phyloP scores from a whole-genome alignment of 129 eudicot species.

The Ambrosia artemisiifolia region DNA sequence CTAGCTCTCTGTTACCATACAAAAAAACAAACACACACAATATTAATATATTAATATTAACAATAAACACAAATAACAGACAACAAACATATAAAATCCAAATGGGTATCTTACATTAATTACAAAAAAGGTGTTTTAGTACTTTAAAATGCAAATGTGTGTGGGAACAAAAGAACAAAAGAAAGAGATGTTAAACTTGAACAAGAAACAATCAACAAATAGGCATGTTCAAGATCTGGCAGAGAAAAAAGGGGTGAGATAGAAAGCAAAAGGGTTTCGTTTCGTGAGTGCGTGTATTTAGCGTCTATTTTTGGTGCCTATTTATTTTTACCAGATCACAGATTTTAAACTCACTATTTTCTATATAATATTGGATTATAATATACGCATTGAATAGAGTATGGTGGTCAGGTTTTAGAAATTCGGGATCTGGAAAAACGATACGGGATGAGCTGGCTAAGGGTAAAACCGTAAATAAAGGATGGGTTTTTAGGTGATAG shows the following conservation, averaged over 20 bases:
- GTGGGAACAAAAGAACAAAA: constrained; percentile 12
- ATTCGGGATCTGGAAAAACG: constrained; percentile 15
- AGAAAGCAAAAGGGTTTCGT: constrained; percentile 31
- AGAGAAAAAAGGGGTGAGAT: constrained; percentile 32
- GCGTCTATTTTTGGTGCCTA: constrained; percentile 26
- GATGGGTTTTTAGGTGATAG: constrained; percentile 19
- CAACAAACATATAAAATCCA: constrained; percentile 6
- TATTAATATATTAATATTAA: background rate
- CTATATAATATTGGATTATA: background rate
- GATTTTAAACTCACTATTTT: background rate
- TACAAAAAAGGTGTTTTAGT: background rate
- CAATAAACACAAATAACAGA: background rate
- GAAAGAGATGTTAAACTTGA: background rate
- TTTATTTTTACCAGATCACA: constrained; percentile 3
- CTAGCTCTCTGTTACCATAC: constrained; percentile 8
- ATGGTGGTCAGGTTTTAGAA: background rate
- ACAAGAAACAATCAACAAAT: constrained; percentile 27
- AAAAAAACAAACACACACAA: background rate
- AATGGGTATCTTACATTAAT: constrained; percentile 5
- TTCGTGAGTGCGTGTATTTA: constrained; percentile 32
- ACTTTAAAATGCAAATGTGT: constrained; percentile 9
- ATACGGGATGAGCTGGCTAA: constrained; percentile 20
- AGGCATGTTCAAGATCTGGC: constrained; percentile 57
- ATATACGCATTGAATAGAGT: background rate
- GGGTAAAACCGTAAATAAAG: constrained; percentile 32